A percentile compares a stretch with the other conserved stretches of the same genome.
These are phyloP conservation scores for Periconia macrospinosa DNA, from an alignment of 2,329 filamentous ascomycete genomes.

Conservation along the genomic window DNA sequence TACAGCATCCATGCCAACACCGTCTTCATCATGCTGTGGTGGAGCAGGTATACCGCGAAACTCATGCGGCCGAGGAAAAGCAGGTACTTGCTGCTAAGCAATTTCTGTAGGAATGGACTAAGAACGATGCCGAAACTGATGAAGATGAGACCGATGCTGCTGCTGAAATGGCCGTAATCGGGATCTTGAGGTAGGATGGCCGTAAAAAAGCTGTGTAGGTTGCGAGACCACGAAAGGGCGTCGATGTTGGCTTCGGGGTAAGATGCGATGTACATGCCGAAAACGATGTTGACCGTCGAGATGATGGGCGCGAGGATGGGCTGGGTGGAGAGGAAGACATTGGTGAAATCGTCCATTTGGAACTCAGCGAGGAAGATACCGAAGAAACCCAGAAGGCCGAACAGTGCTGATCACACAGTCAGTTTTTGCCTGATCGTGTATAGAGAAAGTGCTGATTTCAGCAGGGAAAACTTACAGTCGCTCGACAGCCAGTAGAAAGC, in stretches of 20 bases:
- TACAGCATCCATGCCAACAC: constrained; percentile 10
- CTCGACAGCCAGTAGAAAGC: constrained; percentile 6
- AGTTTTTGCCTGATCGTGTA: background rate
- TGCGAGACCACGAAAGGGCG: constrained; percentile 8
- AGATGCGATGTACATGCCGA: constrained; percentile 7
- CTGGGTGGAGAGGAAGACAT: constrained; percentile 6
- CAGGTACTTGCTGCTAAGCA: constrained; percentile 3
- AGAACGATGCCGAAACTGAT: constrained; percentile 6
- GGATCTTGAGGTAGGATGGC: constrained; percentile 6
- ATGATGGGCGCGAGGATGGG: constrained; percentile 3
- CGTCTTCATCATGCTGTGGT: constrained; percentile 9
- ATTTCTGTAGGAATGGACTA: constrained; percentile 5
- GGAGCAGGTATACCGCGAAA: constrained; percentile 9
- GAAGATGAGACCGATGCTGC: constrained; percentile 9
- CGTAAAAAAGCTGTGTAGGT: constrained; percentile 4
- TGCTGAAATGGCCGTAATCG: constrained; percentile 7
- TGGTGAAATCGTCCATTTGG: constrained; percentile 8
- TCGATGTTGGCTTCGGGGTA: constrained; percentile 8
- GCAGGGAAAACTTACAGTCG: constrained; percentile 3
- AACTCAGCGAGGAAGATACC: constrained; percentile 10
- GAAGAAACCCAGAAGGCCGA: constrained; percentile 10
- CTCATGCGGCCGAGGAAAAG: constrained; percentile 9
- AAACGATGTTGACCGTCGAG: constrained; percentile 6
- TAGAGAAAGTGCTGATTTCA: no score
- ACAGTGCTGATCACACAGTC: constrained; percentile 4